Evolutionary conservation across 257 asterid genomes (phyloP).

Genomic region (Solanum arcanum): DNA sequence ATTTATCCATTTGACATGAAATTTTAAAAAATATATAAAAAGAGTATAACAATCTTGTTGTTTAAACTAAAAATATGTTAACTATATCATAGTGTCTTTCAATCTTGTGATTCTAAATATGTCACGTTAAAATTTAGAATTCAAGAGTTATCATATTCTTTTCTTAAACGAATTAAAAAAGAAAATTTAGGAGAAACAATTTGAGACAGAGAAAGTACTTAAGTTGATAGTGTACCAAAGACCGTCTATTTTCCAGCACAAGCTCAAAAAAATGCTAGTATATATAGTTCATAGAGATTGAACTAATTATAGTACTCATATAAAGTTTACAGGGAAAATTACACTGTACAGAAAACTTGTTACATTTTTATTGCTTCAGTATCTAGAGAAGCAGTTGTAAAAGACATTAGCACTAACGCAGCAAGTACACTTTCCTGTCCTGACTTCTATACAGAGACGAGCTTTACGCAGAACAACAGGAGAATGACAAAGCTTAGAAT

Average conservation of each 20-base stretch:
- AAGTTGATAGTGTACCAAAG: neutral
- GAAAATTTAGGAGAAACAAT: neutral
- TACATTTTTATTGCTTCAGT: conserved; percentile 29
- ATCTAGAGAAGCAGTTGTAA: conserved; percentile 8
- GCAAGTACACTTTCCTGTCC: conserved; percentile 22
- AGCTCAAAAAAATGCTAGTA: neutral
- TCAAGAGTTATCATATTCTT: too few relatives aligned
- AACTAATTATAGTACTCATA: neutral
- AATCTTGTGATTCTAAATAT: too few relatives aligned
- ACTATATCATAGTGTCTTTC: too few relatives aligned
- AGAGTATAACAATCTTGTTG: accelerated
- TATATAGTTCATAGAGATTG: neutral
- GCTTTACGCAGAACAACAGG: conserved; percentile 9
- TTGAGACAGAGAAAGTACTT: neutral
- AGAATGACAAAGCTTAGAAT: conserved; percentile 4
- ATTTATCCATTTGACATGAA: too few relatives aligned
- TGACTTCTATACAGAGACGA: conserved; percentile 31
- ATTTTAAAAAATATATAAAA: too few relatives aligned
- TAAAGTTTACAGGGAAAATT: conserved; percentile 7
- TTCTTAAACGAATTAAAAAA: too few relatives aligned
- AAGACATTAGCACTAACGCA: conserved; percentile 15
- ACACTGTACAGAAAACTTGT: conserved; percentile 23
- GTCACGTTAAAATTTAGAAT: too few relatives aligned
- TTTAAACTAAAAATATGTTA: too few relatives aligned
- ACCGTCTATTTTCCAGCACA: neutral